Evolutionary conservation across 2,329 filamentous ascomycete genomes (phyloP), one percentile per base, ranked within the genome.

Genomic region (Cercospora berteroae): DNA sequence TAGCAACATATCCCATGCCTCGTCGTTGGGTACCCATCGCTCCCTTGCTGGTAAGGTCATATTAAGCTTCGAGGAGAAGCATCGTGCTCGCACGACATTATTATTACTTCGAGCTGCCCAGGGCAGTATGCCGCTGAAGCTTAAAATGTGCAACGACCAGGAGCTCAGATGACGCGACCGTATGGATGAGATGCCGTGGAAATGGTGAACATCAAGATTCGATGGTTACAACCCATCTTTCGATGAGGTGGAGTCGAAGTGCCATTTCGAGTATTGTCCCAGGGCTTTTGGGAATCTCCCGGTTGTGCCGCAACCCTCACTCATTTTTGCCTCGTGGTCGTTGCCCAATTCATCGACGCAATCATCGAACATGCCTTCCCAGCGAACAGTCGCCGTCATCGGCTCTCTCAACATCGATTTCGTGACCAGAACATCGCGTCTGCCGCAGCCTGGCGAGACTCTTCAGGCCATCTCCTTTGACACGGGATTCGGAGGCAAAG

Each of bases 381-480:
- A 60, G 20, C 52, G 56, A 33, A 67, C 61, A n/a, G 67, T 98
- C 78, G 90, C 90, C 70, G 87, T 97, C 70, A 89, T 98, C 73
- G 94, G 94, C 74, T 98, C 94, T 36, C 88, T 99, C 69, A 98
- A 98, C 81, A 92, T 92, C 78, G 94, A 99, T 82, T 89, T 98
- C 70, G 92, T 97, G 70, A 94, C 93, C 48, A 89, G 92, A 74
- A 95, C 95, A 36, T 84, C 92, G 5, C 92, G 94, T 70, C 88
- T 97, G 70, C 94, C 95, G 1, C 82, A 85, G 1, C 89, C 90
- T 0, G 95, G 94, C 72, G 94, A 99, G 81, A 98, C 94, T 2
- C 85, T 98, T 61, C 94, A 91, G 2, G 87, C 92, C 58, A 88
- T 83, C 71, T 88, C 88, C 20, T 96, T 96, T 81, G 86, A 86